phyloP scores from a whole-genome alignment of 768 basidiomycete species.

The Termitomyces sp. region DNA sequence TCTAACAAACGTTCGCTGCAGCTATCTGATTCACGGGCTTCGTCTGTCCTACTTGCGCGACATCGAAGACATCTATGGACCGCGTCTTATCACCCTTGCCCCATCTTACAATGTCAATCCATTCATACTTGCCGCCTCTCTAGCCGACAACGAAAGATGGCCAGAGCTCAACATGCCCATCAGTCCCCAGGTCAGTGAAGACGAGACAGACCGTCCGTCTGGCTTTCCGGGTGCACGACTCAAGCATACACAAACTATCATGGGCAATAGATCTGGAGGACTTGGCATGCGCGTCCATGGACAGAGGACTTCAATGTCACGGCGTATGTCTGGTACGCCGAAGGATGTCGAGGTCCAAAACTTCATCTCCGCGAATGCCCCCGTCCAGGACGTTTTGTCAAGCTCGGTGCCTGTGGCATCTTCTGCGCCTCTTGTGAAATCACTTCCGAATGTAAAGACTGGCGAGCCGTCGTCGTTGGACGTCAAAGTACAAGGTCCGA shows the following conservation, averaged over 20 bases:
- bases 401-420: constrained; percentile 25
- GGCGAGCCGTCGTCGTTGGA: constrained; percentile 25
- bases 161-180: constrained; percentile 75
- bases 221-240: constrained; percentile 54
- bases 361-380: constrained; percentile 28
- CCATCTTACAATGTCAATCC: constrained; percentile 78
- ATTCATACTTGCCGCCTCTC: constrained; percentile 74
- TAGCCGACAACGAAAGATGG: constrained; percentile 79
- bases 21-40: constrained; percentile 78
- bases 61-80: constrained; percentile 82
- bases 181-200: constrained; percentile 71
- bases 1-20: constrained; percentile 17
- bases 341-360: constrained; percentile 33
- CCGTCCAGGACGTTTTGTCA: constrained; percentile 29
- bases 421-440: constrained; percentile 20
- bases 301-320: constrained; percentile 51
- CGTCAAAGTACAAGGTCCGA: constrained; percentile 38
- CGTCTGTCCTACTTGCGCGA: constrained; percentile 86
- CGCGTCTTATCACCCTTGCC: constrained; percentile 76
- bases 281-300: constrained; percentile 77
- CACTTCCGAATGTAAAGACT: constrained; percentile 10
- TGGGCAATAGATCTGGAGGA: constrained; percentile 69
- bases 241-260: constrained; percentile 87
- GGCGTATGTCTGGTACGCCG: constrained; percentile 40
- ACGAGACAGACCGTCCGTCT: constrained; percentile 51